Base-by-base conservation (phyloP, 2,329 filamentous ascomycete species). In the Sclerotinia nivalis region DNA sequence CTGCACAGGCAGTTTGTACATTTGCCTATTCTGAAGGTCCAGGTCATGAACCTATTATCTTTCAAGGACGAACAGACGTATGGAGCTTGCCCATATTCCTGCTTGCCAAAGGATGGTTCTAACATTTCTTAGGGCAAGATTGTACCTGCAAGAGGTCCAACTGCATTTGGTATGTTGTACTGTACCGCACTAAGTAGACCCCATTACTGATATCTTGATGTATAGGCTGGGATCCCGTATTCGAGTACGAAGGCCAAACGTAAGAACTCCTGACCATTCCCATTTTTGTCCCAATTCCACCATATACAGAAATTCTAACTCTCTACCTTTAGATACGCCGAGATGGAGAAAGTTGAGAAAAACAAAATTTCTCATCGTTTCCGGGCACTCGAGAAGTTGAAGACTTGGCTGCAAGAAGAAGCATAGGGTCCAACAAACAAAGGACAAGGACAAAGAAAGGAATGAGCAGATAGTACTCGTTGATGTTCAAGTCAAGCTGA, bases 171-270 rank as follows among this genome's bases (percentile, higher is more conserved):
- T 95, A 83, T 81, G 88, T 81, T 52, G 8, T 59, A 25, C 20
- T 68, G 15, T 12, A 18, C 47, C 3, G 40, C 40, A 45, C 22
- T 54, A 55, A 64, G 22, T 60, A 31, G 52, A 34, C n/a, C 15
- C 31, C 20, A 71, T 31, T 34, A 59, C 58, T 60, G 71, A 61
- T 45, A 37, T 69, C 65, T 60, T 69, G 43, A 75, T 74, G 74
- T 62, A n/a, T 73, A 97, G 94, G 95, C 59, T 99, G 96, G 96
- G 96, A 99, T 80, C 89, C 96, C 2, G 91, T 97, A 73, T 99
- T 99, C 77, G 96, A 99, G 82, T 95, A 96, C 75, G 87, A 96
- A 73, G 94, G 94, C 55, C 84, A 93, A 81, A 99, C 96, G 83
- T 79, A 74, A 64, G 50, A 66, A 56, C 52, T 49, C 47, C 47